Conservation (phyloP, 108 stramenopile genomes). For the Cyclotella kingstonii region DNA sequence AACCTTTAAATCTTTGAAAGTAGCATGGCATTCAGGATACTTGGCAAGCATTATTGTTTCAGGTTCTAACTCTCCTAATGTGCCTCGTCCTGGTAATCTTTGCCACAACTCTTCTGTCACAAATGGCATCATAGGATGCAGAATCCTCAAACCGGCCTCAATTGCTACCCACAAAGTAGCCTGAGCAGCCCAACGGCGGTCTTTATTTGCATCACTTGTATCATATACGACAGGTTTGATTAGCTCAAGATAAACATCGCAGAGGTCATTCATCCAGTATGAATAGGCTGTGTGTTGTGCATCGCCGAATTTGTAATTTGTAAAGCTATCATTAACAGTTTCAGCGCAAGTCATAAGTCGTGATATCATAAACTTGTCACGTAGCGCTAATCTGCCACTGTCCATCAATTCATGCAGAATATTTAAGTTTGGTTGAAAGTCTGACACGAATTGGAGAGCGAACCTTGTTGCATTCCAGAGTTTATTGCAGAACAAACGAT, state of each 20-base stretch:
- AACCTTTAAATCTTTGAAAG: conserved; percentile 51
- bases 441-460: conserved; percentile 87
- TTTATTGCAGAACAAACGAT: conserved; percentile 99
- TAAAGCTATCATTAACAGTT: conserved; percentile 73
- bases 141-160: conserved; percentile 88
- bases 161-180: conserved; percentile 90
- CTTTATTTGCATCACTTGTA: conserved; percentile 63
- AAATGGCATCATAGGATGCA: conserved; percentile 99
- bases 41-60: conserved; percentile 94
- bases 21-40: conserved; percentile 75
- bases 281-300: conserved; percentile 82
- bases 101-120: conserved; percentile 99
- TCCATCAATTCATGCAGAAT: conserved; percentile 78
- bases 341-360: conserved; percentile 77
- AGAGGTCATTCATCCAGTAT: conserved; percentile 96
- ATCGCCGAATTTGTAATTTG: conserved; percentile 87
- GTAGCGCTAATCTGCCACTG: conserved; percentile 78
- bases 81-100: conserved; percentile 96
- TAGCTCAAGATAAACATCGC: conserved; percentile 96
- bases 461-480: conserved; percentile 98
- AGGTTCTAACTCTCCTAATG: conserved; percentile 76
- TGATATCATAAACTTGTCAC: conserved; percentile 93
- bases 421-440: conserved; percentile 83
- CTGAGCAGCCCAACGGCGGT: conserved; percentile 89
- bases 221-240: conserved; percentile 96